phyloP scores from a whole-genome alignment of 2,329 filamentous ascomycete species.

The Lasiodiplodia theobromae region DNA sequence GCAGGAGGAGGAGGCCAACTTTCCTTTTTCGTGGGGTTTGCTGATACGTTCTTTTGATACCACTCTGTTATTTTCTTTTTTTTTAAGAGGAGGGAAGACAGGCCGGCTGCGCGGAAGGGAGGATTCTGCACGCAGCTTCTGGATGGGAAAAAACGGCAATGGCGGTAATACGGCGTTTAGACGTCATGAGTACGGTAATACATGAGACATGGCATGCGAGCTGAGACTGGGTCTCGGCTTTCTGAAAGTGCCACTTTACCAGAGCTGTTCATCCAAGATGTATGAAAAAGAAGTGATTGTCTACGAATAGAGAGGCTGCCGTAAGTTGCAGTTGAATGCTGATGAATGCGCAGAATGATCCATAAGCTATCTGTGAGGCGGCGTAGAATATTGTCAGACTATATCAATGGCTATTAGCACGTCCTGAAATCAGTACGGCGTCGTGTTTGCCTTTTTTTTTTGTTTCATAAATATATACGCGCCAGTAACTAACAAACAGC shows the following conservation, averaged over 20 bases:
- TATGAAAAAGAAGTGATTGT: background rate
- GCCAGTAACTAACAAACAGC: too few species aligned
- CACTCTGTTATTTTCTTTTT: slow-evolving; percentile 2
- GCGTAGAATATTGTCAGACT: too few species aligned
- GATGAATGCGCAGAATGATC: too few species aligned
- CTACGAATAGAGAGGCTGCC: background rate
- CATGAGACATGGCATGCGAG: background rate
- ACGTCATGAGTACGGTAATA: background rate
- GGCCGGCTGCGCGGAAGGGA: background rate
- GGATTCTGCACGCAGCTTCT: background rate
- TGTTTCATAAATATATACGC: too few species aligned
- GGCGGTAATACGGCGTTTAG: background rate
- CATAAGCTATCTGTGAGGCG: too few species aligned
- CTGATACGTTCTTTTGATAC: slow-evolving; percentile 21
- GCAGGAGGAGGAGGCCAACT: background rate
- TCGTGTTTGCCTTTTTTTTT: too few species aligned
- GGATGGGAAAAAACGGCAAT: background rate
- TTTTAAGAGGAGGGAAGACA: background rate
- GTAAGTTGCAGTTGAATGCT: too few species aligned
- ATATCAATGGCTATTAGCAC: too few species aligned
- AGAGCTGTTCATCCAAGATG: background rate
- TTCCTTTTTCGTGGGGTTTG: background rate
- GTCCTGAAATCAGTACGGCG: too few species aligned
- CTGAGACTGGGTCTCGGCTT: background rate
- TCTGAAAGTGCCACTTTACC: background rate